Evolutionary conservation across 1,284 basidiomycete species (phyloP).

Genomic region (Cutaneotrichosporon curvatum): DNA sequence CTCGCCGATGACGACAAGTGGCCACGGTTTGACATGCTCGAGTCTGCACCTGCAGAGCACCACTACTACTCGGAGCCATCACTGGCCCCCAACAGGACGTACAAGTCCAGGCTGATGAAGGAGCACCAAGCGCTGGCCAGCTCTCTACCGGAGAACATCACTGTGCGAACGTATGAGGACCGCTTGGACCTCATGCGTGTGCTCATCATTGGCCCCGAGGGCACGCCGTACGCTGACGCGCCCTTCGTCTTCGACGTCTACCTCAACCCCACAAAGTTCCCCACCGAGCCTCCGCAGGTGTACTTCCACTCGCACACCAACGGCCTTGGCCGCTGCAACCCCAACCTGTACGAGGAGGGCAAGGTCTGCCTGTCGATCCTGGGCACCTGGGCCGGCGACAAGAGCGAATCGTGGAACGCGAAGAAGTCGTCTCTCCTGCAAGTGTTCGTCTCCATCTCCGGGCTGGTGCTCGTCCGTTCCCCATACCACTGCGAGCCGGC

Average conservation of each 20-base stretch:
- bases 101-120: constrained; percentile 65
- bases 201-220: constrained; percentile 85
- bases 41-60: constrained; percentile 70
- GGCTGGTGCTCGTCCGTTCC: constrained; percentile 81
- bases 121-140: constrained; percentile 74
- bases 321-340: constrained; percentile 74
- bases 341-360: constrained; percentile 88
- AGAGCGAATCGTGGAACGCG: constrained; percentile 74
- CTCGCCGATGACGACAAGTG: constrained; percentile 46
- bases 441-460: constrained; percentile 87
- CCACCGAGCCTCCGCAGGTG: constrained; percentile 74
- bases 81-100: constrained; percentile 60
- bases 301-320: constrained; percentile 92
- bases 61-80: constrained; percentile 57
- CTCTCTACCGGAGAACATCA: constrained; percentile 58
- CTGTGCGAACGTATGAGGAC: constrained; percentile 57
- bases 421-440: constrained; percentile 71
- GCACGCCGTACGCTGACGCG: constrained; percentile 87
- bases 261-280: constrained; percentile 73
- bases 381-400: constrained; percentile 85
- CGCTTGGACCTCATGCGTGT: constrained; percentile 76
- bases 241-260: constrained; percentile 93
- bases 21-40: constrained; percentile 69
- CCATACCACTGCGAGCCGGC: constrained; percentile 93
- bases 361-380: constrained; percentile 89